These are phyloP conservation scores for Guadua angustifolia DNA, from an alignment of 176 grass and related monocot species.

Conservation along the genomic window DNA sequence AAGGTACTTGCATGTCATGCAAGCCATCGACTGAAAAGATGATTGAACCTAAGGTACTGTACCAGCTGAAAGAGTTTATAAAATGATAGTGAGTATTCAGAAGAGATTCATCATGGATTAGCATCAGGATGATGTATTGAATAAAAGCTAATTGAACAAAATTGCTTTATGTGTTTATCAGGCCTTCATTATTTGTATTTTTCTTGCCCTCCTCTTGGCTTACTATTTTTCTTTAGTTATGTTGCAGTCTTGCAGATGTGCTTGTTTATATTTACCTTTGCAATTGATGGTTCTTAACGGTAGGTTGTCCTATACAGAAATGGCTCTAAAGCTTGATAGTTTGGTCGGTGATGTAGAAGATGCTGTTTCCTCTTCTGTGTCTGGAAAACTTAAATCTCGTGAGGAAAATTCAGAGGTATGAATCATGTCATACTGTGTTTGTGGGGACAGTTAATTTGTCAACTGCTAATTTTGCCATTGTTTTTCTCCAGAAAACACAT, in stretches of 20 bases:
- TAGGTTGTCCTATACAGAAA: slow-evolving; percentile 74
- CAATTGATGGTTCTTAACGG: slow-evolving; percentile 45
- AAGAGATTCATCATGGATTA: slow-evolving; percentile 2
- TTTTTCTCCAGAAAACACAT: slow-evolving; percentile 57
- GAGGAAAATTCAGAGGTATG: slow-evolving; percentile 64
- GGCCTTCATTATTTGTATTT: slow-evolving; percentile 3
- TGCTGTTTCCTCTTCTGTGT: slow-evolving; percentile 69
- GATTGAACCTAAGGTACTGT: not conserved
- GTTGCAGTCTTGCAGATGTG: not conserved
- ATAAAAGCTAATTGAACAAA: slow-evolving; percentile 17
- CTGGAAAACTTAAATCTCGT: slow-evolving; percentile 72
- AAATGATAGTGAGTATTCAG: not conserved
- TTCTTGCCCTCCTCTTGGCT: slow-evolving; percentile 3
- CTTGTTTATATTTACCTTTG: slow-evolving; percentile 41
- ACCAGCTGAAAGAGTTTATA: slow-evolving; percentile 3
- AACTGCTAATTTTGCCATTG: slow-evolving; percentile 35
- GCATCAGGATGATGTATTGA: not conserved
- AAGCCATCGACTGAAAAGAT: slow-evolving; percentile 7
- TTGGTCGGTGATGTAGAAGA: slow-evolving; percentile 90
- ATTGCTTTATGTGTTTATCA: slow-evolving; percentile 20
- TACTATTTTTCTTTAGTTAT: slow-evolving; percentile 6
- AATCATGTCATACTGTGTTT: slow-evolving; percentile 36
- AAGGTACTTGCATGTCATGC: not conserved
- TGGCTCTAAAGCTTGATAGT: slow-evolving; percentile 77
- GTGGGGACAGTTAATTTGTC: slow-evolving; percentile 15